phyloP scores from a whole-genome alignment of 2,329 filamentous ascomycete species.

The Fusarium redolens region DNA sequence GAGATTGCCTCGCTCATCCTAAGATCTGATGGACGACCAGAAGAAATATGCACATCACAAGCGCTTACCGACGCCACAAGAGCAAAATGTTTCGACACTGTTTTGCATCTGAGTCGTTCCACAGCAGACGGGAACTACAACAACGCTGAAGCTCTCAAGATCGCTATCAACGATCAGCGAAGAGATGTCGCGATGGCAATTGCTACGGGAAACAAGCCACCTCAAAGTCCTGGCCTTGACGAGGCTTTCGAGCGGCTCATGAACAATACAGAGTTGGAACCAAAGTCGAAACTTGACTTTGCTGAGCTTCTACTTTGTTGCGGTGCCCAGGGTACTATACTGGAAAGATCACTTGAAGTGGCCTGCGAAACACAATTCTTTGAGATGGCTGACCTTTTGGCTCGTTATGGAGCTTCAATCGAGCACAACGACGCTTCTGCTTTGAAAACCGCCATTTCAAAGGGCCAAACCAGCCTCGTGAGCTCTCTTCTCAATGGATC shows the following conservation, averaged over 20 bases:
- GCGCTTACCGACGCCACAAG: slow-evolving; percentile 63
- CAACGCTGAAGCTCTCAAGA: slow-evolving; percentile 62
- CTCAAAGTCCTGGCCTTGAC: slow-evolving; percentile 59
- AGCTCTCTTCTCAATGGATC: slow-evolving; percentile 59
- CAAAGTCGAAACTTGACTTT: slow-evolving; percentile 62
- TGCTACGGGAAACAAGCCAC: slow-evolving; percentile 64
- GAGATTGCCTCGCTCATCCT: slow-evolving; percentile 62
- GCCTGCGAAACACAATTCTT: slow-evolving; percentile 63
- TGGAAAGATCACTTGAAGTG: slow-evolving; percentile 60
- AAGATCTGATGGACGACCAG: slow-evolving; percentile 60
- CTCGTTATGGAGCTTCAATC: slow-evolving; percentile 64
- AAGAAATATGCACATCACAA: slow-evolving; percentile 57
- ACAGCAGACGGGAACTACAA: slow-evolving; percentile 65
- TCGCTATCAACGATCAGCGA: slow-evolving; percentile 60
- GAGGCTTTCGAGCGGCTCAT: slow-evolving; percentile 63
- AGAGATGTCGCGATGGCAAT: slow-evolving; percentile 67
- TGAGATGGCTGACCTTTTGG: slow-evolving; percentile 66
- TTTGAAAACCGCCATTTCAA: slow-evolving; percentile 60
- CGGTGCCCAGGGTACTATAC: slow-evolving; percentile 64
- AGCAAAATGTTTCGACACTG: slow-evolving; percentile 62
- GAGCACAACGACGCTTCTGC: slow-evolving; percentile 64
- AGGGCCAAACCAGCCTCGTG: slow-evolving; percentile 59
- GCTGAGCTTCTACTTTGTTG: slow-evolving; percentile 68
- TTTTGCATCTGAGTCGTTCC: slow-evolving; percentile 62
- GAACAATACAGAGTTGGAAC: slow-evolving; percentile 57